Percentiles rank a stretch among this genome's conserved stretches.
phyloP scores from a whole-genome alignment of 176 grass and related monocot genomes.

The Eragrostis nindensis region DNA sequence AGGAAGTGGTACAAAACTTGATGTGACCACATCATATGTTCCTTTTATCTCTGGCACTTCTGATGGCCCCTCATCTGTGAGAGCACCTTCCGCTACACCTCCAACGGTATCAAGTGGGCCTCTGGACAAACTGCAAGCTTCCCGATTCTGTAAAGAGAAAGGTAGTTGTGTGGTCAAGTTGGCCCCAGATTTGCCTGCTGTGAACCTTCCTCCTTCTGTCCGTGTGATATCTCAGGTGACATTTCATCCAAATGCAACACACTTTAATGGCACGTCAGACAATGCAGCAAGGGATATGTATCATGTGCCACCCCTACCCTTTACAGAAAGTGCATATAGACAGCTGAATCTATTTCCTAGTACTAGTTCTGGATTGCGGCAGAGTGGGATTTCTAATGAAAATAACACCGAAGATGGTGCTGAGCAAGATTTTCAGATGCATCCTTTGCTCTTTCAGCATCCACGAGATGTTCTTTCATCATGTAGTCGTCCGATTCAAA shows the following conservation, averaged over 20 bases:
- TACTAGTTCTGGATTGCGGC: slow-evolving; percentile 43
- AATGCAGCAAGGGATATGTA: slow-evolving; percentile 44
- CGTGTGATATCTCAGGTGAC: slow-evolving; percentile 68
- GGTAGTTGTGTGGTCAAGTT: slow-evolving; percentile 79
- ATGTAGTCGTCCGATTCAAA: slow-evolving; percentile 51
- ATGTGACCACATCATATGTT: slow-evolving; percentile 36
- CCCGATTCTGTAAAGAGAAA: slow-evolving; percentile 56
- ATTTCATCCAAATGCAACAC: slow-evolving; percentile 56
- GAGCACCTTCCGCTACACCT: slow-evolving; percentile 30
- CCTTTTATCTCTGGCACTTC: slow-evolving; percentile 43
- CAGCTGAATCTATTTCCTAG: slow-evolving; percentile 60
- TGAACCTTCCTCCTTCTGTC: slow-evolving; percentile 86
- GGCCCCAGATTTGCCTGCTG: slow-evolving; percentile 90
- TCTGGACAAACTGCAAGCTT: slow-evolving; percentile 43
- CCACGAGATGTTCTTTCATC: slow-evolving; percentile 60
- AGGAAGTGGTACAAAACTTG: slow-evolving; percentile 35
- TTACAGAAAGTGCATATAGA: slow-evolving; percentile 46
- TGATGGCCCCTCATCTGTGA: slow-evolving; percentile 41
- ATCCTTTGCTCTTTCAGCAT: slow-evolving; percentile 90
- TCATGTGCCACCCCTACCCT: slow-evolving; percentile 36
- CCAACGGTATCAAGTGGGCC: slow-evolving; percentile 19
- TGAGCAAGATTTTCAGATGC: slow-evolving; percentile 86
- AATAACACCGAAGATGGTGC: slow-evolving; percentile 42
- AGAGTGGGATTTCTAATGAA: slow-evolving; percentile 40
- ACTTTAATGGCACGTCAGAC: slow-evolving; percentile 44